These are phyloP conservation scores for Limnanthes douglasii DNA, from an alignment of 345 rosid species.

Conservation along the genomic window DNA sequence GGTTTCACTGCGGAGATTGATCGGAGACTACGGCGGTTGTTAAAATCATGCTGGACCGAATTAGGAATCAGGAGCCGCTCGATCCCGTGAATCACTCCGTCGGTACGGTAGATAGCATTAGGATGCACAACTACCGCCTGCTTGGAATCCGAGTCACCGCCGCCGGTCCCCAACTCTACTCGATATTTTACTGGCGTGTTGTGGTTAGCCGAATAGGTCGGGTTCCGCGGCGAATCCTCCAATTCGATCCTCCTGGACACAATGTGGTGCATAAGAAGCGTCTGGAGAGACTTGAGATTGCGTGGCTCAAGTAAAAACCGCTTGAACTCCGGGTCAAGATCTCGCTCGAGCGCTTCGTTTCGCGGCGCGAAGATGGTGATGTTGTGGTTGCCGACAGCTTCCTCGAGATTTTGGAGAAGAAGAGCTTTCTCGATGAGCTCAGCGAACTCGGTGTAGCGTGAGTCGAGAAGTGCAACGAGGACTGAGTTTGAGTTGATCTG, in stretches of 20 bases:
- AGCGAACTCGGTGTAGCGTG: slow-evolving; percentile 82
- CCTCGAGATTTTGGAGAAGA: slow-evolving; percentile 77
- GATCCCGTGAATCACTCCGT: slow-evolving; percentile 67
- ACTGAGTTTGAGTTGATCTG: slow-evolving; percentile 85
- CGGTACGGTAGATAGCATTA: slow-evolving; percentile 43
- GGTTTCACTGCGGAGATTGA: slow-evolving; percentile 56
- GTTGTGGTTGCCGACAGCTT: slow-evolving; percentile 69
- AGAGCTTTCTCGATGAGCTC: slow-evolving; percentile 88
- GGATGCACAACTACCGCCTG: slow-evolving; percentile 28
- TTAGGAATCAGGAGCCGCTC: slow-evolving; percentile 41
- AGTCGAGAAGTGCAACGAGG: slow-evolving; percentile 91
- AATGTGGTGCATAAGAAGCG: slow-evolving; percentile 63
- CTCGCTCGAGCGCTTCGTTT: slow-evolving; percentile 76
- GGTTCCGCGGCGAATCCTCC: slow-evolving; percentile 31
- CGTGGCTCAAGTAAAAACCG: slow-evolving; percentile 88
- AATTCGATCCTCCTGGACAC: slow-evolving; percentile 42
- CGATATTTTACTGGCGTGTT: slow-evolving; percentile 22
- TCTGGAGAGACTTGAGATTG: slow-evolving; percentile 66
- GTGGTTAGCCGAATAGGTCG: slow-evolving; percentile 13
- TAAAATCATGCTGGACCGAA: slow-evolving; percentile 55
- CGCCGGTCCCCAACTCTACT: no score
- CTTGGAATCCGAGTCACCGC: no score
- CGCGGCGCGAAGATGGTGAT: slow-evolving; percentile 88
- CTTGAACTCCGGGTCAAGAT: slow-evolving; percentile 78
- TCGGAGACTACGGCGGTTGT: slow-evolving; percentile 37